phyloP scores from a whole-genome alignment of 1,284 basidiomycete species.

The Ustilago loliicola region DNA sequence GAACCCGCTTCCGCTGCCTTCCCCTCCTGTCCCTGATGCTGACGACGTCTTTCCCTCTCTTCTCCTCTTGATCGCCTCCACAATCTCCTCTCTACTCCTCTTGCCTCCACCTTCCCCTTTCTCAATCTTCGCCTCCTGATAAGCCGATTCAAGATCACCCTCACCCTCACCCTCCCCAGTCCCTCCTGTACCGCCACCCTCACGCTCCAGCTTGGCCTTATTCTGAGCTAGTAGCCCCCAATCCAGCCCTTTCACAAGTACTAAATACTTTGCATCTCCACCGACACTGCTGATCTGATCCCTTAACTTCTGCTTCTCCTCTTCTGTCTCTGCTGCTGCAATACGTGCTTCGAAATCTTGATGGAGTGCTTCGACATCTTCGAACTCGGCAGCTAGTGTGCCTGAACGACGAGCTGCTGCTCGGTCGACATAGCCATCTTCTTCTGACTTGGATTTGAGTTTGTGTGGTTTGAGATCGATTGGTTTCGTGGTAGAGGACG shows the following conservation, averaged over 20 bases:
- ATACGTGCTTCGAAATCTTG: slow-evolving; percentile 81
- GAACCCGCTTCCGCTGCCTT: slow-evolving; percentile 73
- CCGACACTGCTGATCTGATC: slow-evolving; percentile 84
- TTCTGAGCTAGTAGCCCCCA: slow-evolving; percentile 85
- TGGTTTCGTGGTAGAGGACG: slow-evolving; percentile 16
- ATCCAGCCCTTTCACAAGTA: slow-evolving; percentile 91
- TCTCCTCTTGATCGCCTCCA: slow-evolving; percentile 80
- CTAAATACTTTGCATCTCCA: slow-evolving; percentile 86
- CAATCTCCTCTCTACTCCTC: slow-evolving; percentile 76
- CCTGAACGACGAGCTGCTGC: slow-evolving; percentile 46
- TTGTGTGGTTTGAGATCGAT: slow-evolving; percentile 38
- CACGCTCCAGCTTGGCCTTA: slow-evolving; percentile 75
- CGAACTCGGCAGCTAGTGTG: slow-evolving; percentile 29
- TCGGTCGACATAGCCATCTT: slow-evolving; percentile 39
- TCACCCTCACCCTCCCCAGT: slow-evolving; percentile 77
- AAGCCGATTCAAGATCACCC: slow-evolving; percentile 82
- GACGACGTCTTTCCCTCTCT: slow-evolving; percentile 68
- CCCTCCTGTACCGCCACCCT: slow-evolving; percentile 31
- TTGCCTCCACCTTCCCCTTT: slow-evolving; percentile 14
- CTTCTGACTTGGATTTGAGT: background rate
- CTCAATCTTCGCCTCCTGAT: slow-evolving; percentile 62
- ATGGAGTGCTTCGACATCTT: slow-evolving; percentile 81
- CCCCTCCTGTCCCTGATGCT: slow-evolving; percentile 73
- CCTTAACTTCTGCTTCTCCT: slow-evolving; percentile 76
- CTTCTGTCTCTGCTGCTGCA: slow-evolving; percentile 74